A percentile compares a stretch with the other conserved stretches of the same genome.
These are phyloP conservation scores for Tulasnella sp. DNA, from an alignment of 768 basidiomycete genomes.

Conservation along the genomic window DNA sequence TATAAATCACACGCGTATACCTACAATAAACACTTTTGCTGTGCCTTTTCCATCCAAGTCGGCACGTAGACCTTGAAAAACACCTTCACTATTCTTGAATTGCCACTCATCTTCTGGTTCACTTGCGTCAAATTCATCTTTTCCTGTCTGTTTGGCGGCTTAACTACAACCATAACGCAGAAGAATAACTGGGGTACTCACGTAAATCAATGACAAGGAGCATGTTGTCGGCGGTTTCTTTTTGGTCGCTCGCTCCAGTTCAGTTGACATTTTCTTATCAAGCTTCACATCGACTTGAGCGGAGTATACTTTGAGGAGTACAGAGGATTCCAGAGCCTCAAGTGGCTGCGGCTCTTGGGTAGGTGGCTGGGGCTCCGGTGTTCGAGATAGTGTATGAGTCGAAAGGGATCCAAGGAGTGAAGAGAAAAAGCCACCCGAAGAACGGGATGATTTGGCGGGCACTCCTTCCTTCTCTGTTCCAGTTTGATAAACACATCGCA, in stretches of 20 bases:
- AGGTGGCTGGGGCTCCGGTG: slow-evolving; percentile 25
- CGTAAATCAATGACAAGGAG: slow-evolving; percentile 76
- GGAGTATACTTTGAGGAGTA: slow-evolving; percentile 50
- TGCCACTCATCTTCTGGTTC: slow-evolving; percentile 51
- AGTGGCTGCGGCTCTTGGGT: slow-evolving; percentile 22
- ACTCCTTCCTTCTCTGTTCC: slow-evolving; percentile 39
- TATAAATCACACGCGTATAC: slow-evolving; percentile 18
- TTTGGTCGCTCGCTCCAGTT: slow-evolving; percentile 84
- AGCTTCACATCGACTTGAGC: slow-evolving; percentile 52
- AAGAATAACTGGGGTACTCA: slow-evolving; percentile 32
- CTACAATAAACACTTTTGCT: slow-evolving; percentile 74
- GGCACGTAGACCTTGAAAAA: slow-evolving; percentile 78
- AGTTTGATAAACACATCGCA: slow-evolving; percentile 59
- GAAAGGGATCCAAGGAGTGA: slow-evolving; percentile 30
- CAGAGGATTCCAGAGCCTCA: slow-evolving; percentile 37
- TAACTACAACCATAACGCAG: slow-evolving; percentile 4
- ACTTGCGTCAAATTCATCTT: slow-evolving; percentile 66
- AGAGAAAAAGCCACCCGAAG: slow-evolving; percentile 28
- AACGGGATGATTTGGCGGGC: slow-evolving; percentile 12
- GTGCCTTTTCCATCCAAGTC: slow-evolving; percentile 66
- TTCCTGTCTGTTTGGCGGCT: too few species aligned
- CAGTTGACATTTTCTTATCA: slow-evolving; percentile 50
- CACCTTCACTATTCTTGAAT: slow-evolving; percentile 51
- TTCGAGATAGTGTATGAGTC: too few species aligned
- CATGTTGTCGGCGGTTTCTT: slow-evolving; percentile 74